Evolutionary conservation across 164 flowering plant genomes (phyloP).

Genomic region (Dillenia turbinata): DNA sequence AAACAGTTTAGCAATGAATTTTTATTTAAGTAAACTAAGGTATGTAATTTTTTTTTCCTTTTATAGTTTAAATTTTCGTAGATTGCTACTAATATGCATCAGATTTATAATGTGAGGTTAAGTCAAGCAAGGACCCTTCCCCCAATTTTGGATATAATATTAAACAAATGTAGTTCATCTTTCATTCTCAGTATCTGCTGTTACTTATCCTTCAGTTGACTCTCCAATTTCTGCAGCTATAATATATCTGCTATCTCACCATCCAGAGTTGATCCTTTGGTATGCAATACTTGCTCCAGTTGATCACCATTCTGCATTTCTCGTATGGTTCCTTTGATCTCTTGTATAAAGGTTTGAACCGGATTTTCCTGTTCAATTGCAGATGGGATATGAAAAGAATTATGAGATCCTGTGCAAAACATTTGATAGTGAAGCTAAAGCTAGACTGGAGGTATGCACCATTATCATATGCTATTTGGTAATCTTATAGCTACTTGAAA

Average conservation of each 20-base stretch:
- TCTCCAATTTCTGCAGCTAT: constrained; percentile 42
- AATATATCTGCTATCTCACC: constrained; percentile 66
- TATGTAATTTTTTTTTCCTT: constrained; percentile 17
- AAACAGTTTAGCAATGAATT: constrained; percentile 62
- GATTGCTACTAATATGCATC: too few relatives aligned
- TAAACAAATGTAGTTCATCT: too few relatives aligned
- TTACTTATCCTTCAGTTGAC: too few relatives aligned
- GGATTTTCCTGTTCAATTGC: constrained; percentile 18
- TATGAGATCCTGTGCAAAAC: constrained; percentile 92
- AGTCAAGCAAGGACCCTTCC: too few relatives aligned
- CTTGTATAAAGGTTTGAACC: background rate
- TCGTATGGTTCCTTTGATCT: background rate
- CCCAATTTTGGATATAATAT: too few relatives aligned
- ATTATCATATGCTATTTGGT: too few relatives aligned
- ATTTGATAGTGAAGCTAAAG: constrained; percentile 61
- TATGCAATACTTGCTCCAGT: constrained; percentile 10
- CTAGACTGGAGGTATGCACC: constrained; percentile 46
- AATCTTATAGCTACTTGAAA: too few relatives aligned
- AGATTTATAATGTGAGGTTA: too few relatives aligned
- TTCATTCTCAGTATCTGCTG: too few relatives aligned
- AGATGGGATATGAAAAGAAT: constrained; percentile 53
- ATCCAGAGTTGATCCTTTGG: constrained; percentile 71
- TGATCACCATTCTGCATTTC: background rate
- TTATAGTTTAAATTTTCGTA: too few relatives aligned
- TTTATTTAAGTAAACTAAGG: constrained; percentile 69